A percentile compares a stretch with the other conserved stretches of the same genome.
Conservation (phyloP, 75 land plant genomes). For the Ceratopteris richardii region DNA sequence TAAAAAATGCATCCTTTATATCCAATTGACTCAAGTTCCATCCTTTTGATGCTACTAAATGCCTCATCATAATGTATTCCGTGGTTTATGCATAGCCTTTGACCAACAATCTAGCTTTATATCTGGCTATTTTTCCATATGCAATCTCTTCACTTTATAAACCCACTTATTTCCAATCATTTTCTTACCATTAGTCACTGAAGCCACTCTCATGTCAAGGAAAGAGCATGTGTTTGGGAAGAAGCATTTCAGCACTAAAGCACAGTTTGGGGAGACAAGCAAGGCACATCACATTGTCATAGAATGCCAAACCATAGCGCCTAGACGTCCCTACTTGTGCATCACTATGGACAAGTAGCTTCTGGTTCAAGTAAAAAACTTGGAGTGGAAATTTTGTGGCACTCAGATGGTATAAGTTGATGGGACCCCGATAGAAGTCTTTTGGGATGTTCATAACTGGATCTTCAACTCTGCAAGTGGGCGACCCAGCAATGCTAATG, state of each 20-base stretch:
- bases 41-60: too few relatives aligned
- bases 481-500: conserved; percentile 41
- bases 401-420: conserved; percentile 52
- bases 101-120: too few relatives aligned
- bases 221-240: conserved; percentile 54
- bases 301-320: conserved; percentile 37
- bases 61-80: too few relatives aligned
- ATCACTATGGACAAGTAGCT: conserved; percentile 62
- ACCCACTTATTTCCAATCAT: too few relatives aligned
- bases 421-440: conserved; percentile 44
- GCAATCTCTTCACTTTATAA: too few relatives aligned
- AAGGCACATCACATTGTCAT: conserved; percentile 53
- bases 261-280: conserved; percentile 31
- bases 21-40: too few relatives aligned
- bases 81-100: too few relatives aligned
- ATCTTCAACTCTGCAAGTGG: conserved; percentile 31
- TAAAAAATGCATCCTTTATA: too few relatives aligned
- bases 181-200: too few relatives aligned
- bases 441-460: conserved; percentile 88
- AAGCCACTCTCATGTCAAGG: conserved; percentile 37
- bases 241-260: conserved; percentile 32
- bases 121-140: too few relatives aligned
- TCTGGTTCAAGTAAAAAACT: conserved; percentile 40
- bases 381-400: conserved; percentile 75
- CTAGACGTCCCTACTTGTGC: conserved; percentile 56